These are phyloP conservation scores for Rhizopogon vinicolor DNA, from an alignment of 768 basidiomycete genomes.

Conservation along the genomic window DNA sequence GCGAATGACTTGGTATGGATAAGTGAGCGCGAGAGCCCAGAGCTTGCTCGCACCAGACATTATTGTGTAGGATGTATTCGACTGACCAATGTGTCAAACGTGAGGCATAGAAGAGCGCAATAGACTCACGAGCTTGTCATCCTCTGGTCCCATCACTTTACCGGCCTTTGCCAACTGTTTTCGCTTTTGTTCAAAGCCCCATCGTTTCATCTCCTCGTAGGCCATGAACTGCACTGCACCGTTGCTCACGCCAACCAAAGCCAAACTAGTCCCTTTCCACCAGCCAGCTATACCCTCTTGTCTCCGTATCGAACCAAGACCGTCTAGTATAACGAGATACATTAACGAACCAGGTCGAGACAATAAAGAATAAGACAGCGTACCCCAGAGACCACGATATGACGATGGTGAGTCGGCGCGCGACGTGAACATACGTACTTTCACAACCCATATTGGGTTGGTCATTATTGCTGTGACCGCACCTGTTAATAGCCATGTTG, in stretches of 20 bases:
- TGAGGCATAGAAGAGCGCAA: not conserved
- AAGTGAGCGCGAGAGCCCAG: slow-evolving; percentile 77
- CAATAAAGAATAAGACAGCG: slow-evolving; percentile 1
- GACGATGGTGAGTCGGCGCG: slow-evolving; percentile 57
- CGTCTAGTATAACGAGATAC: slow-evolving; percentile 39
- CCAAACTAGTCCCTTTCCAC: slow-evolving; percentile 84
- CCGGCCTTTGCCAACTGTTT: slow-evolving; percentile 58
- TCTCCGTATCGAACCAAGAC: slow-evolving; percentile 63
- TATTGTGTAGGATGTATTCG: slow-evolving; percentile 84
- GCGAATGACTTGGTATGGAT: slow-evolving; percentile 96
- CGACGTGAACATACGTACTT: slow-evolving; percentile 95
- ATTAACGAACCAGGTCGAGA: not conserved
- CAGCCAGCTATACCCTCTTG: slow-evolving; percentile 77
- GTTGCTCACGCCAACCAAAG: slow-evolving; percentile 89
- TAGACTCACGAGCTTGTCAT: slow-evolving; percentile 79
- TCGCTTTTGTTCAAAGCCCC: slow-evolving; percentile 79
- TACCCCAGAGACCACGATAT: slow-evolving; percentile 79
- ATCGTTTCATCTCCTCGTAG: slow-evolving; percentile 93
- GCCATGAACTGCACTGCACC: slow-evolving; percentile 95
- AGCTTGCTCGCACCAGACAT: slow-evolving; percentile 93
- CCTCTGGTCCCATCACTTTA: slow-evolving; percentile 59
- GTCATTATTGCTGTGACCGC: slow-evolving; percentile 91
- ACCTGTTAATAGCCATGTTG: slow-evolving; percentile 44
- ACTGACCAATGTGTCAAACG: slow-evolving; percentile 40
- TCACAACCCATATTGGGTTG: slow-evolving; percentile 97